Base-by-base conservation (phyloP, 768 basidiomycete genomes). In the Termitomyces sp. region DNA sequence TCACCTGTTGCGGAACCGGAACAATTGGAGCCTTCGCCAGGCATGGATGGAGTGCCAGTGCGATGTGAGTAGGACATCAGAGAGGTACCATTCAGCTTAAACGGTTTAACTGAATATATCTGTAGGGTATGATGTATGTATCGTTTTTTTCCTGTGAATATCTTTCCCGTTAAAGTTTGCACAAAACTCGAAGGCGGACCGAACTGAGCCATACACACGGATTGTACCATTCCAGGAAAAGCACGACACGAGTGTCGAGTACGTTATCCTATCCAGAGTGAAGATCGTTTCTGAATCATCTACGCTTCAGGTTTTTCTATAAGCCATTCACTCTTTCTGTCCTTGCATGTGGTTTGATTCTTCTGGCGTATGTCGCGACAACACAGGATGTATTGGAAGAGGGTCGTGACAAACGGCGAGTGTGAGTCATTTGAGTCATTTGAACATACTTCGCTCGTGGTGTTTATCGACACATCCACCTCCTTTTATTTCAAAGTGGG, bases 71-170 rank as follows among this genome's bases (percentile, higher is more conserved):
- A 26, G 18, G 49, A n/a, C 47, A 34, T n/a, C 7, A 33, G 34
- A 58, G 54, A 50, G 12, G 37, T 52, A 36, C 46, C 28, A 18
- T 33, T 37, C 20, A 36, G 53, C 34, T 63, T 51, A 53, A 33
- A 58, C 16, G 29, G 51, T 31, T 63, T 49, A 55, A 31, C 57
- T 64, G 49, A 64, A 50, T 55, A 54, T 58, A 60, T 62, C 26
- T 61, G n/a, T 60, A 91, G 90, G 90, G 90, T 92, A 88, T 75
- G 90, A 92, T 78, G 90, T 92, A 76, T 64, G 90, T 85, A 58
- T 49, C 54, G 55, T 61, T 60, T 57, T 12, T 60, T 57, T 51
- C 56, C 55, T 64, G 54, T 60, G 45, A 60, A 56, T 54, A 60
- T 55, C 50, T 36, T 64, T 52, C 64, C 44, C 61, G 61, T 60